Evolutionary conservation across 164 flowering plant genomes (phyloP), one percentile per base, ranked within the genome.

Genomic region (grape (Vitis vinifera)): DNA sequence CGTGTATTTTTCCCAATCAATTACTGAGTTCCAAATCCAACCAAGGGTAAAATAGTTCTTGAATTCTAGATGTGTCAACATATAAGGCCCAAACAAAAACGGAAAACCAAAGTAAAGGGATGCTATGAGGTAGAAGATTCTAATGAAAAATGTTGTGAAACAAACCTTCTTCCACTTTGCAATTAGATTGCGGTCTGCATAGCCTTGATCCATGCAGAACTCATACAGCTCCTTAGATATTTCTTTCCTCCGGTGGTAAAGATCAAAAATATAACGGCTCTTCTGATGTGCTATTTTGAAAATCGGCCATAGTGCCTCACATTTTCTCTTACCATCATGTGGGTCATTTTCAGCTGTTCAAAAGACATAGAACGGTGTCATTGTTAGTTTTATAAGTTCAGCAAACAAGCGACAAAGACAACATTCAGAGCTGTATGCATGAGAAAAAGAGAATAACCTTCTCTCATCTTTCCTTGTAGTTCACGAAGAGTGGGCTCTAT

Each of bases 151-250:
- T 64, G 51, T 17, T 7, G 16, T 1, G 47, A 56, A 31, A 75
- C 81, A 19, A 16, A 92, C 97, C 92, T 92, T 91, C 77, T 89
- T 92, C 80, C 75, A 72, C n/a, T 85, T 86, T 29, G 90, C 85
- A 75, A 90, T 88, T 16, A 92, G 76, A 72, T 87, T 92, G 55
- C 84, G 82, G 68, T 91, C 96, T 15, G 91, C 98, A 79, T 92
- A 87, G 11, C 91, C 96, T 76, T 92, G 98, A 10, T 92, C 96
- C 82, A 91, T 73, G 71, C 98, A 92, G 72, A 89, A 92, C 66
- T 92, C 98, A 75, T 77, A 91, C 59, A 92, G 55, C 70, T 89
- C 96, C 77, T 84, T 85, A 3, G 94, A 86, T 59, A 92, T 92
- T 70, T 92, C 98, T 69, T 86, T 88, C 81, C 94, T 84, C 63